These are phyloP conservation scores for Tephrocybe sp. DNA, from an alignment of 768 basidiomycete genomes.

Conservation along the genomic window DNA sequence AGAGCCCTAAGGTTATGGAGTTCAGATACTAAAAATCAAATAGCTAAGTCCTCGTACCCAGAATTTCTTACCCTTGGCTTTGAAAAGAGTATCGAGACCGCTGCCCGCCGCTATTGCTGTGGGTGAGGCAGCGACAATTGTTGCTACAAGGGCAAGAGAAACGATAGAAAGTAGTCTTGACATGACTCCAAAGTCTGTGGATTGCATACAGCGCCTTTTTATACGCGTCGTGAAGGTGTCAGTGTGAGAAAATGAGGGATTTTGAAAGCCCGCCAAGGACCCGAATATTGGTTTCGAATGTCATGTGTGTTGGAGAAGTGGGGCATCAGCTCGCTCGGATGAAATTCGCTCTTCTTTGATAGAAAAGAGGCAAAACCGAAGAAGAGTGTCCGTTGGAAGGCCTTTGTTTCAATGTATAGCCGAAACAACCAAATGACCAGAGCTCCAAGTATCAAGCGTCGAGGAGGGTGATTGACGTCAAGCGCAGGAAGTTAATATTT, in stretches of 20 bases:
- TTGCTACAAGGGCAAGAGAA: constrained; percentile 22
- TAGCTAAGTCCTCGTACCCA: constrained; percentile 21
- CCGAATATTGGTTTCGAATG: not conserved
- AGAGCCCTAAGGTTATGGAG: constrained; percentile 21
- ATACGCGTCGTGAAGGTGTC: no score
- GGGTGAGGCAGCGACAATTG: constrained; percentile 20
- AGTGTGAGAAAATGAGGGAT: not conserved
- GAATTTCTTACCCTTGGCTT: constrained; percentile 28
- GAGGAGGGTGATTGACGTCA: no score
- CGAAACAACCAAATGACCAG: no score
- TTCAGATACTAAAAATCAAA: not conserved
- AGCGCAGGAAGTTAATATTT: no score
- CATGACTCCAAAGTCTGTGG: constrained; percentile 12
- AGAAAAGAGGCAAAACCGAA: no score
- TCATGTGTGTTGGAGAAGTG: not conserved
- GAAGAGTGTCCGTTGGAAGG: no score
- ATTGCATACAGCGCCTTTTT: not conserved
- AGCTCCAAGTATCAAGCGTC: no score
- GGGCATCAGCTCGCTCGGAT: not conserved
- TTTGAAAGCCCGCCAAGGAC: not conserved
- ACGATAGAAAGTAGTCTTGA: constrained; percentile 23
- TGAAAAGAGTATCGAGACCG: constrained; percentile 21
- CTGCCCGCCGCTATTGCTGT: constrained; percentile 12
- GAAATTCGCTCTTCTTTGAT: not conserved
- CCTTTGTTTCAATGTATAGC: no score